Evolutionary conservation across 2,329 filamentous ascomycete species (phyloP).

Genomic region (Mollisiaceae sp.): DNA sequence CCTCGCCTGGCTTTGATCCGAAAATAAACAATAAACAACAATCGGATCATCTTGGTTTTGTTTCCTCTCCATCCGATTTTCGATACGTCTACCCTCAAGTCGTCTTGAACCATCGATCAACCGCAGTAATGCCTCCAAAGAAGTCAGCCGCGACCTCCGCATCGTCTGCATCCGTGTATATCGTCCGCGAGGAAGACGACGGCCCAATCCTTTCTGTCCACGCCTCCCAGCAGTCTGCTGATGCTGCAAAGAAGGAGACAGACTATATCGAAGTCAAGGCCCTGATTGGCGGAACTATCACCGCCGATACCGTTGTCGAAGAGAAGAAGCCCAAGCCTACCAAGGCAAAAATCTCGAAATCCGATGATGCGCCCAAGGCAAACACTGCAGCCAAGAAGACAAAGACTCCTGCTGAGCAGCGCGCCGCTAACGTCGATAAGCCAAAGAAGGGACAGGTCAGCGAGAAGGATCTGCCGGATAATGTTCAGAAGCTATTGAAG

Average conservation of each 20-base stretch:
- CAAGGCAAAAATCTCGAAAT: conserved; percentile 4
- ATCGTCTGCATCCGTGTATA: conserved; percentile 19
- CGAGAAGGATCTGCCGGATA: conserved; percentile 27
- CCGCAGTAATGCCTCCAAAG: conserved; percentile 31
- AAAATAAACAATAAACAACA: conserved; percentile 16
- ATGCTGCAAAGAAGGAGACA: conserved; percentile 15
- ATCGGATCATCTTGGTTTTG: not conserved
- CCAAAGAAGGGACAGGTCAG: conserved; percentile 21
- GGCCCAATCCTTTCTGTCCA: conserved; percentile 25
- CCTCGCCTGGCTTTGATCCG: conserved; percentile 2
- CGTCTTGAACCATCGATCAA: not conserved
- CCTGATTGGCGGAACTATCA: conserved; percentile 29
- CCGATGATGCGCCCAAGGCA: conserved; percentile 7
- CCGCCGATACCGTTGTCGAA: conserved; percentile 14
- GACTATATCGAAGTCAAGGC: conserved; percentile 16
- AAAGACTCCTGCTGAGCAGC: conserved; percentile 32
- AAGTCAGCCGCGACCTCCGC: conserved; percentile 16
- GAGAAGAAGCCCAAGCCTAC: not conserved
- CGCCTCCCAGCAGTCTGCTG: conserved; percentile 26
- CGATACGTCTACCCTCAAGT: not conserved
- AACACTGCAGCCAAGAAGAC: conserved; percentile 30
- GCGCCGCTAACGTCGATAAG: conserved; percentile 31
- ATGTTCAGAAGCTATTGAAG: conserved; percentile 26
- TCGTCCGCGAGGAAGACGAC: conserved; percentile 16
- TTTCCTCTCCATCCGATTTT: not conserved